Evolutionary conservation across 352 stramenopile species (phyloP), one percentile per base, ranked within the genome.

Genomic region (Phytophthora sp.): DNA sequence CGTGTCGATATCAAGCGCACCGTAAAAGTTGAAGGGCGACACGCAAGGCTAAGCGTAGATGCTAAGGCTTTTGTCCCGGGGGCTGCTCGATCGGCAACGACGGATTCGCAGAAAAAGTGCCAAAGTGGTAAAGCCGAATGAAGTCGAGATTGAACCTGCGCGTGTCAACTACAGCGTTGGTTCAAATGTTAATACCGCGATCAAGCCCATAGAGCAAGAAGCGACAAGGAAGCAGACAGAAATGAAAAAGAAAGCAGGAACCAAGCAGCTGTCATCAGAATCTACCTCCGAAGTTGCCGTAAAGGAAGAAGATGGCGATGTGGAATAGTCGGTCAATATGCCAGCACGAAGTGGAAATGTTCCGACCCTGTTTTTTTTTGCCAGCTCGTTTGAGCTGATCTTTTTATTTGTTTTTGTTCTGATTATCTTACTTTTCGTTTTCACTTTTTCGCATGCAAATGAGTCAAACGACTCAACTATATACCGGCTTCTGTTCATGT

Each of bases 401-500:
- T 69, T 12, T 69, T 69, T 57, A 46, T 59, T 60, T 63, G 20
- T 8, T 29, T 60, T 62, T 42, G 26, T 42, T 39, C 7, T 39
- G 16, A 26, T 69, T 58, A 69, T 69, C 42, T 63, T 23, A 7
- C 63, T 53, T 63, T 69, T 69, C 24, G 4, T 53, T n/a, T 30
- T 38, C 21, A 63, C 46, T 55, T n/a, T 21, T 63, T 41, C 31
- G 36, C 36, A 27, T 31, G 55, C 62, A 45, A 35, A 63, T 26
- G 36, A 33, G 29, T 18, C 24, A 21, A 21, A 36, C 35, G 29
- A 46, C 42, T 47, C 7, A 23, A 69, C 45, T 33, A 54, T n/a
- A n/a, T 41, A 69, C 53, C 61, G 61, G 61, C 61, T 69, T 69
- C 45, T 64, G 61, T 69, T 69, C 44, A 69, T 69, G 36, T 69